These are phyloP conservation scores for Brassica hybrid DNA, from an alignment of 441 rosid genomes.

Conservation along the genomic window DNA sequence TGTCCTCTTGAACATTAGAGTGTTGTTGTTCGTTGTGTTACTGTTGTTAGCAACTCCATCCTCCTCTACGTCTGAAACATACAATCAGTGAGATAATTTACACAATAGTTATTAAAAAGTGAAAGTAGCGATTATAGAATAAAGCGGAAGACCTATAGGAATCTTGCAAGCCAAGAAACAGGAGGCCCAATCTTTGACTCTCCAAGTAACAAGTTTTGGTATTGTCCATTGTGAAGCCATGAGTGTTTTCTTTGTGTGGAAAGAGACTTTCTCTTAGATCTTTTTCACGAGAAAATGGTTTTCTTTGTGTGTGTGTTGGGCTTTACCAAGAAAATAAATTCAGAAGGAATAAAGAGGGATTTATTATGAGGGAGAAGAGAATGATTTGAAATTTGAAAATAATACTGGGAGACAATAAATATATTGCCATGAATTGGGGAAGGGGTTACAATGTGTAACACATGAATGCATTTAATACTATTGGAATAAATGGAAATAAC, in stretches of 20 bases:
- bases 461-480: constrained; percentile 47
- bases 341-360: constrained; percentile 9
- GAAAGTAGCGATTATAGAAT: background rate
- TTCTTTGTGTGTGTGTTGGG: constrained; percentile 2
- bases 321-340: constrained; percentile 8
- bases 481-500: constrained; percentile 19
- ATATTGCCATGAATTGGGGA: constrained; percentile 37
- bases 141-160: constrained; percentile 50
- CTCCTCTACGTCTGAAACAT: constrained; percentile 48
- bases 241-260: background rate
- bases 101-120: background rate
- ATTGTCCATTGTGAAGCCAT: constrained; percentile 59
- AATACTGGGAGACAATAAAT: constrained; percentile 13
- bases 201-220: constrained; percentile 61
- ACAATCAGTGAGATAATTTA: background rate
- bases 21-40: constrained; percentile 33
- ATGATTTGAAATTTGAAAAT: constrained; percentile 43
- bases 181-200: constrained; percentile 63
- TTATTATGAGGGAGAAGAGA: constrained; percentile 36
- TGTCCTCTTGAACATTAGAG: constrained; percentile 31
- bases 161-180: constrained; percentile 66
- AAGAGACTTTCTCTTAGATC: background rate
- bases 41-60: constrained; percentile 35
- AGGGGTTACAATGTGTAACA: constrained; percentile 41
- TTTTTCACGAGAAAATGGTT: constrained; percentile 24